phyloP scores from a whole-genome alignment of 176 grass and related monocot genomes.

The Juncus inflexus region DNA sequence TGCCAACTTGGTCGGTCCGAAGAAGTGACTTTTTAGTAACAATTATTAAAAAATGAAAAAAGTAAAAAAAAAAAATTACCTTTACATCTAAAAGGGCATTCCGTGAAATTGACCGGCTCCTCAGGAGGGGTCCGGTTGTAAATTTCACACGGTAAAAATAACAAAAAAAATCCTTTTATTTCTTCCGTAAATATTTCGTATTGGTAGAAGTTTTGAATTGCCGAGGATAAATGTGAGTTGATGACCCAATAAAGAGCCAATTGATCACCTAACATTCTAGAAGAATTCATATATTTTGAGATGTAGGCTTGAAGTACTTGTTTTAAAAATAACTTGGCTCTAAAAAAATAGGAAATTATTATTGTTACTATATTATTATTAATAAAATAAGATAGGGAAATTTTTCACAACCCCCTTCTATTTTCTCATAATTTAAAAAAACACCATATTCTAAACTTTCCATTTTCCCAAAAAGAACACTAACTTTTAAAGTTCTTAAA shows the following conservation, averaged over 20 bases:
- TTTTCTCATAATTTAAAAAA: conserved; percentile 25
- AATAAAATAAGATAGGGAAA: no score
- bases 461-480: no score
- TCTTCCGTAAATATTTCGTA: conserved; percentile 63
- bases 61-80: conserved; percentile 35
- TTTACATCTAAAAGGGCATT: conserved; percentile 96
- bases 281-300: conserved; percentile 55
- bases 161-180: conserved; percentile 55
- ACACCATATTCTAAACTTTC: background rate
- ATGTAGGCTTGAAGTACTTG: conserved; percentile 62
- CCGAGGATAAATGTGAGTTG: conserved; percentile 58
- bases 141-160: conserved; percentile 86
- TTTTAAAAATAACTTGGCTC: conserved; percentile 64
- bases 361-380: no score
- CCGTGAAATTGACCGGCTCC: conserved; percentile 92
- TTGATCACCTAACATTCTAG: conserved; percentile 85
- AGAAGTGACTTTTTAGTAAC: background rate
- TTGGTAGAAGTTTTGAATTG: conserved; percentile 52
- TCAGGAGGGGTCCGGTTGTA: conserved; percentile 93
- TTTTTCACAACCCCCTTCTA: no score
- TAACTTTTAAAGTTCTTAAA: no score
- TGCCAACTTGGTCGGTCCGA: no score
- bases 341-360: conserved; percentile 22
- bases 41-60: conserved; percentile 9
- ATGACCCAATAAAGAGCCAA: conserved; percentile 82